Evolutionary conservation across 768 basidiomycete genomes (phyloP).

Genomic region (Boletellus ananiceps): DNA sequence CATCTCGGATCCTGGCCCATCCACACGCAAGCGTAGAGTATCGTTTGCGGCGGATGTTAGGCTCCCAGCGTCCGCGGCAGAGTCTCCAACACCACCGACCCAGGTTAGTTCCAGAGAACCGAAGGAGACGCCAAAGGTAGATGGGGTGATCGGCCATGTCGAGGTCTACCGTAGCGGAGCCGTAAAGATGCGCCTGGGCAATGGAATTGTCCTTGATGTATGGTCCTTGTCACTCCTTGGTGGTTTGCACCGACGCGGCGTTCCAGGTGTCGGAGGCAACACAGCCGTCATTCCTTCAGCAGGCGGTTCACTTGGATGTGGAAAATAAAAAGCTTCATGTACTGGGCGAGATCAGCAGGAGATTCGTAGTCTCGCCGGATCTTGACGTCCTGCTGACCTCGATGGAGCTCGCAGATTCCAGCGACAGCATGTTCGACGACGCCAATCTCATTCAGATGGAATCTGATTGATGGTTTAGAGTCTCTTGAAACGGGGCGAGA

Average conservation of each 20-base stretch:
- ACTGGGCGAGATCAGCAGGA: conserved; percentile 82
- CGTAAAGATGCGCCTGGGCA: conserved; percentile 79
- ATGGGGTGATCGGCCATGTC: conserved; percentile 79
- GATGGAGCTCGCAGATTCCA: conserved; percentile 51
- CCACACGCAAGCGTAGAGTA: conserved; percentile 41
- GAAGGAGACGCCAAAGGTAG: conserved; percentile 41
- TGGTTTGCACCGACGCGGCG: neutral
- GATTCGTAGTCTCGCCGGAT: conserved; percentile 81
- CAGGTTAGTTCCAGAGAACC: conserved; percentile 17
- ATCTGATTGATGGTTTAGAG: conserved; percentile 1
- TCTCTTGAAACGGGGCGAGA: no score
- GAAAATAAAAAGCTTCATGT: conserved; percentile 57
- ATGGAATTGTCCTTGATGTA: conserved; percentile 83
- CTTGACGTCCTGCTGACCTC: conserved; percentile 67
- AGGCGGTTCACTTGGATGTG: conserved; percentile 70
- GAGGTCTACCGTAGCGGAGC: conserved; percentile 83
- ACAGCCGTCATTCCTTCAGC: conserved; percentile 84
- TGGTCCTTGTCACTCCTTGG: neutral
- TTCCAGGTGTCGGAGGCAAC: conserved; percentile 75
- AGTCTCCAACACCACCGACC: conserved; percentile 19
- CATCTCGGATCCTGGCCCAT: conserved; percentile 20
- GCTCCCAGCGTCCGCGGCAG: conserved; percentile 33
- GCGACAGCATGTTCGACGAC: conserved; percentile 34
- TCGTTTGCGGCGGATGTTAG: conserved; percentile 64
- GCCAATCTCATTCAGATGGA: conserved; percentile 56